Evolutionary conservation across 2,329 filamentous ascomycete species (phyloP), one percentile per base, ranked within the genome.

Genomic region (Fusarium coicis): DNA sequence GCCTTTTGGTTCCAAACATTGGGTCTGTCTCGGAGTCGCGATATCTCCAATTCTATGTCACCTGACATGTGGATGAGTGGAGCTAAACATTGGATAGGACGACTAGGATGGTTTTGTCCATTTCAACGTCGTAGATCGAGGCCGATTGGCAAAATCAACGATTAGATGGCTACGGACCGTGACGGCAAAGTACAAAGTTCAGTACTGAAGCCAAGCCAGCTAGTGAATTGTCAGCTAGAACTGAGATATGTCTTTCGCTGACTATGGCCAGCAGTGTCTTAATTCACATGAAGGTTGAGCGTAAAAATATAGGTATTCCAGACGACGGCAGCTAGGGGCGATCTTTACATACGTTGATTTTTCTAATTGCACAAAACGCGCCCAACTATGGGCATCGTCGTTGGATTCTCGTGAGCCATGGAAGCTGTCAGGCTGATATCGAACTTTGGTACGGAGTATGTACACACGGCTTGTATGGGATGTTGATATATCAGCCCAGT

Each of bases 31-130:
- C 28, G 30, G 60, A 47, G 57, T 42, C 28, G 40, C 55, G 50
- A 68, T 52, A 63, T 68, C 39, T 68, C 44, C 49, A 55, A 37
- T 46, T 34, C 49, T 44, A 52, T 39, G 42, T 72, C 71, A 72
- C 58, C 70, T 73, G 66, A 73, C 57, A 56, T 55, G 44, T 34
- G n/a, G 55, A 43, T 23, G 44, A n/a, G 36, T 63, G 66, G 64
- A 63, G 23, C 36, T 47, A 52, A 32, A 43, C 7, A 43, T 43
- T n/a, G 30, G 46, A 34, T 30, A 37, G 53, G n/a, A 28, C 54
- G 53, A 42, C 56, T 30, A 68, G 34, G 54, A 43, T 32, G 30
- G 46, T 61, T 47, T 34, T 15, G 46, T 47, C 39, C 40, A 59
- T 47, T 34, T 39, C 36, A 54, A 62, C 42, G 11, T 66, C 53